A percentile compares a stretch with the other conserved stretches of the same genome.
phyloP scores from a whole-genome alignment of 108 stramenopile genomes.

The Schizochytrium sp. region DNA sequence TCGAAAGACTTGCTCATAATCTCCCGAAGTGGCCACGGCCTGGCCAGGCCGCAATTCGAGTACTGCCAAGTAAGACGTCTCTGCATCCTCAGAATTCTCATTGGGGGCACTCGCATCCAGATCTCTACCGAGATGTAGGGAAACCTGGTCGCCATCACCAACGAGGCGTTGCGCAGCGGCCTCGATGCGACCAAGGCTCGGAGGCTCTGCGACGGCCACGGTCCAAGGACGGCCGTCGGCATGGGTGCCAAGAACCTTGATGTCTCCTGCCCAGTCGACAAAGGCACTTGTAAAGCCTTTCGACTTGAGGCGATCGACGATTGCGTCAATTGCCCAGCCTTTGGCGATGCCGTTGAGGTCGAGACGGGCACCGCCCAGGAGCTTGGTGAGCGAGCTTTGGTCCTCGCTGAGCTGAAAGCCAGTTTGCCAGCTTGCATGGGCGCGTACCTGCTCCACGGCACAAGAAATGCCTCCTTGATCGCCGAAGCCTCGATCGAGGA shows the following conservation, averaged over 20 bases:
- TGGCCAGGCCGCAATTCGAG: conserved; percentile 42
- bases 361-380: conserved; percentile 31
- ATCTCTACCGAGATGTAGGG: conserved; percentile 15
- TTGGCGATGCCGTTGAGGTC: conserved; percentile 49
- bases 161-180: conserved; percentile 6
- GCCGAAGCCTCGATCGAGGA: conserved; percentile 31
- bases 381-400: conserved; percentile 26
- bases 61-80: conserved; percentile 29
- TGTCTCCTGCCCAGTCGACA: conserved; percentile 51
- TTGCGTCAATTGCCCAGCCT: conserved; percentile 44
- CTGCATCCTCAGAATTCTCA: background rate
- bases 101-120: background rate
- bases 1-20: conserved; percentile 45
- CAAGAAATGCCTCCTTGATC: conserved; percentile 27
- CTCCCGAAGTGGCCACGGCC: conserved; percentile 46
- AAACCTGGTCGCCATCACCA: conserved; percentile 29
- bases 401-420: conserved; percentile 33
- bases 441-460: conserved; percentile 25
- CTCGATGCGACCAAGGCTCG: conserved; percentile 20
- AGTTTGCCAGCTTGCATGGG: conserved; percentile 29
- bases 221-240: conserved; percentile 37
- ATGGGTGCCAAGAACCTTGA: conserved; percentile 43
- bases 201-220: conserved; percentile 44
- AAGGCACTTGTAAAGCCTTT: background rate
- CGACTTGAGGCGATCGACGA: conserved; percentile 31